These are phyloP conservation scores for Cucumis sativus DNA, from an alignment of 306 rosid genomes.

Conservation along the genomic window DNA sequence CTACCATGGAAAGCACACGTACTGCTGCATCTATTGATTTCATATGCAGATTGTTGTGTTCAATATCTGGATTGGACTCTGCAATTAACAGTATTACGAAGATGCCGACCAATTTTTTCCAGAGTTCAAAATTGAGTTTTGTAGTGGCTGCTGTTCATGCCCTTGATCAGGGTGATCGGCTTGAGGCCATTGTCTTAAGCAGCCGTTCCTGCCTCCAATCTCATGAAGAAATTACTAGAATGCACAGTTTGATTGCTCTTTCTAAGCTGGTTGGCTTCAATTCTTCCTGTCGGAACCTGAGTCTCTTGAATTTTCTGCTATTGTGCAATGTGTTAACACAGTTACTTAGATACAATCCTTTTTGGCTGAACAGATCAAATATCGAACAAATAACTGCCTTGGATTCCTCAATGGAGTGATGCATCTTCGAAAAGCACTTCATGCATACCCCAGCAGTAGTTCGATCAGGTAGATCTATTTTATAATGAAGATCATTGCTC, in stretches of 20 bases:
- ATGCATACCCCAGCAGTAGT: slow-evolving; percentile 66
- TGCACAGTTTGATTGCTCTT: slow-evolving; percentile 71
- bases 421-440: slow-evolving; percentile 67
- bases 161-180: slow-evolving; percentile 46
- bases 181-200: slow-evolving; percentile 47
- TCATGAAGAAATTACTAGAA: slow-evolving; percentile 53
- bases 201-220: slow-evolving; percentile 35
- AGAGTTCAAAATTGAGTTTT: slow-evolving; percentile 57
- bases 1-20: slow-evolving; percentile 39
- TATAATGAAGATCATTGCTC: neutral
- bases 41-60: slow-evolving; percentile 56
- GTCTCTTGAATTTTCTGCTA: slow-evolving; percentile 10
- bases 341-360: neutral
- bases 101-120: slow-evolving; percentile 71
- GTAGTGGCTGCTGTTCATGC: slow-evolving; percentile 70
- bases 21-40: slow-evolving; percentile 48
- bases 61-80: slow-evolving; percentile 56
- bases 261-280: slow-evolving; percentile 60
- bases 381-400: slow-evolving; percentile 36
- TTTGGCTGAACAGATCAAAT: slow-evolving; percentile 42
- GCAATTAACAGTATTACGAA: slow-evolving; percentile 40
- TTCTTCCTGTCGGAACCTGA: neutral
- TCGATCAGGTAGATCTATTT: slow-evolving; percentile 48
- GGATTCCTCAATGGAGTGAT: slow-evolving; percentile 55
- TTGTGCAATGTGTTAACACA: neutral